These are phyloP conservation scores for Pleurotus citrinopileatus DNA, from an alignment of 768 basidiomycete species.

Conservation along the genomic window DNA sequence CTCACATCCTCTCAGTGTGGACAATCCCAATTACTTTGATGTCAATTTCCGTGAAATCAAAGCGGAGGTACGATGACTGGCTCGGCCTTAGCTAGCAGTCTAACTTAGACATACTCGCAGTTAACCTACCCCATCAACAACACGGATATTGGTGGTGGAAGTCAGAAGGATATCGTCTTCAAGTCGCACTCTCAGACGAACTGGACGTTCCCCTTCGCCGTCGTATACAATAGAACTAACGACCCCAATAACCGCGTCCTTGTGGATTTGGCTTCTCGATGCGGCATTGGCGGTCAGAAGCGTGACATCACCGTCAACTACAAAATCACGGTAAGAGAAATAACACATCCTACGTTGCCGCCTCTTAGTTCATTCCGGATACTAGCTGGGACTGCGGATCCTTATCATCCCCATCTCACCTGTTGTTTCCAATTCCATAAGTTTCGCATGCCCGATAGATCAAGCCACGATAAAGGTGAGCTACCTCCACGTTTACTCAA, in stretches of 20 bases:
- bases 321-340: constrained; percentile 64
- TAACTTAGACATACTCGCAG: constrained; percentile 28
- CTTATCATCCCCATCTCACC: constrained; percentile 67
- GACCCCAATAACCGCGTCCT: constrained; percentile 57
- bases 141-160: constrained; percentile 65
- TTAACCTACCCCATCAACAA: constrained; percentile 76
- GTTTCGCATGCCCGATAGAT: constrained; percentile 63
- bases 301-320: constrained; percentile 58
- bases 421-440: constrained; percentile 56
- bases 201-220: constrained; percentile 73
- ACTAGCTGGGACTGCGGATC: constrained; percentile 51
- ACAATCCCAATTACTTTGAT: constrained; percentile 80
- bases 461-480: constrained; percentile 26
- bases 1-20: constrained; percentile 45
- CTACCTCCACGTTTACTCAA: not conserved
- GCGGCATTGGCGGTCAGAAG: constrained; percentile 46
- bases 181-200: constrained; percentile 53
- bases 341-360: too few relatives aligned
- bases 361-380: too few relatives aligned
- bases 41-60: constrained; percentile 64
- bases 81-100: too few relatives aligned
- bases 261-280: constrained; percentile 59
- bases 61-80: constrained; percentile 58
- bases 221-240: constrained; percentile 53
- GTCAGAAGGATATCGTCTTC: constrained; percentile 42